Percentiles rank a stretch among this genome's conserved stretches.
Evolutionary conservation across 805 yeast species (phyloP).

Genomic region (Grigorovia yakushimaensis): DNA sequence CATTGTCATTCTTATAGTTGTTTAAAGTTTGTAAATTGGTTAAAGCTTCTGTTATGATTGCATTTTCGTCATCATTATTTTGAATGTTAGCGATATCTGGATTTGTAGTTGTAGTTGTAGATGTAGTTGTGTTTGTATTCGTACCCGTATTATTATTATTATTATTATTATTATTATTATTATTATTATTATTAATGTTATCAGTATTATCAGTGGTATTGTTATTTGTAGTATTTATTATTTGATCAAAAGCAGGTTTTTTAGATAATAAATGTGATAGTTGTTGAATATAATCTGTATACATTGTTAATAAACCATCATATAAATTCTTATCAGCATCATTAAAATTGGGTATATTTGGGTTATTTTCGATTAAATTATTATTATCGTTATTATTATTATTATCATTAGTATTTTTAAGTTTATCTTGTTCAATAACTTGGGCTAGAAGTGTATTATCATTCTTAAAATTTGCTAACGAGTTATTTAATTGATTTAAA

Average conservation of each 20-base stretch:
- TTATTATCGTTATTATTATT: background rate
- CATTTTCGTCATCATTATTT: conserved; percentile 2
- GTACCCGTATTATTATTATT: too few species aligned
- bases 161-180: too few species aligned
- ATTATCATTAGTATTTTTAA: background rate
- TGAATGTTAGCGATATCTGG: background rate
- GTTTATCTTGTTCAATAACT: background rate
- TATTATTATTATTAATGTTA: too few species aligned
- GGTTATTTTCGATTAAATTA: conserved; percentile 13
- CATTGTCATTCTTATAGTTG: conserved; percentile 11
- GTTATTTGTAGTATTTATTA: conserved; percentile 2
- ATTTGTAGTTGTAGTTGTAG: too few species aligned
- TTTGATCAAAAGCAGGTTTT: background rate
- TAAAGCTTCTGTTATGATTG: background rate
- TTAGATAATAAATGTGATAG: conserved; percentile 11
- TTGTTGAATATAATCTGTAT: conserved; percentile 22
- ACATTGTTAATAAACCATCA: conserved; percentile 25
- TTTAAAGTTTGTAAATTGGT: conserved; percentile 8
- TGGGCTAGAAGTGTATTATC: conserved; percentile 20
- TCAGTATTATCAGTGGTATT: background rate
- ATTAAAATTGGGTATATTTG: conserved; percentile 15
- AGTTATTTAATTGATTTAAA: conserved; percentile 14
- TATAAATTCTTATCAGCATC: conserved; percentile 22
- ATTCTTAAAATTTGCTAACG: conserved; percentile 17
- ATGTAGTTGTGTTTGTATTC: too few species aligned